phyloP scores from a whole-genome alignment of 805 yeast genomes.

The Yamadazyma tumulicola region DNA sequence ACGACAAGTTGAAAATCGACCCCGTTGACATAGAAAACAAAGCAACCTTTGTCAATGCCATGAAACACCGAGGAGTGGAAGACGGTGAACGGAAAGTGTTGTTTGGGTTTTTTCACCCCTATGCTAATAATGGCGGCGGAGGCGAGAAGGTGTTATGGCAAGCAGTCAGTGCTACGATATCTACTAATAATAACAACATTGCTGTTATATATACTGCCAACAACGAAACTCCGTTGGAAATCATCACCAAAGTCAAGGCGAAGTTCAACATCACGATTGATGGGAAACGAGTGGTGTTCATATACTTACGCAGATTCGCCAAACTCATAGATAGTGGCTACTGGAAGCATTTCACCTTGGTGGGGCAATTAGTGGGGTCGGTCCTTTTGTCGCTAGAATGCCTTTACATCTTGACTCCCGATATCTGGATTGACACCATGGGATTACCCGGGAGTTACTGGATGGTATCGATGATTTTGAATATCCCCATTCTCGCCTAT shows the following conservation, averaged over 20 bases:
- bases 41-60: slow-evolving; percentile 15
- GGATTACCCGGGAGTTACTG: slow-evolving; percentile 90
- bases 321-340: slow-evolving; percentile 62
- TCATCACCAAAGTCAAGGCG: slow-evolving; percentile 48
- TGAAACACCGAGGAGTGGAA: slow-evolving; percentile 28
- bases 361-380: slow-evolving; percentile 88
- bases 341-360: slow-evolving; percentile 77
- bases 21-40: slow-evolving; percentile 25
- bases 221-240: slow-evolving; percentile 43
- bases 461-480: slow-evolving; percentile 50
- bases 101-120: slow-evolving; percentile 92
- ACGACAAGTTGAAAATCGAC: slow-evolving; percentile 32
- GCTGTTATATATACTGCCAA: slow-evolving; percentile 76
- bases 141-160: slow-evolving; percentile 98
- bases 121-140: slow-evolving; percentile 95
- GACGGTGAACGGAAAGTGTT: slow-evolving; percentile 43
- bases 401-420: slow-evolving; percentile 66
- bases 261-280: slow-evolving; percentile 57
- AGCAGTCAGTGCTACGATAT: slow-evolving; percentile 71
- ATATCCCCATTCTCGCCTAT: slow-evolving; percentile 78
- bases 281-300: slow-evolving; percentile 47
- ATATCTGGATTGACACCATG: slow-evolving; percentile 90
- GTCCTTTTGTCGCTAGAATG: slow-evolving; percentile 68
- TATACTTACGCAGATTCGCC: slow-evolving; percentile 52
- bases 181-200: slow-evolving; percentile 44